phyloP scores from a whole-genome alignment of 306 rosid species.

The Vicia sativa region DNA sequence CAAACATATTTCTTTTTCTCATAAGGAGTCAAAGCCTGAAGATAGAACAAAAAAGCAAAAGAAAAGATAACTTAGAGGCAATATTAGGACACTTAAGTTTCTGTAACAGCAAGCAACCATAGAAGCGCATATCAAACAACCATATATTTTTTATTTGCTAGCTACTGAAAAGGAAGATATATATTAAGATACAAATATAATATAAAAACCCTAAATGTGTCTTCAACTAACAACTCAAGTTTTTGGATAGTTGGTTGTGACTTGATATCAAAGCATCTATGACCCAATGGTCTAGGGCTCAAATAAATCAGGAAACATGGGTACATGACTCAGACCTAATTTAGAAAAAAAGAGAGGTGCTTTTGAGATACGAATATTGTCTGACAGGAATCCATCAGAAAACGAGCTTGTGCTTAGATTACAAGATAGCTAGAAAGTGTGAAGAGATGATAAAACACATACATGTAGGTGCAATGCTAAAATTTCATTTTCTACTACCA shows the following conservation, averaged over 20 bases:
- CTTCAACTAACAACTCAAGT: not conserved
- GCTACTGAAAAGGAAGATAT: not conserved
- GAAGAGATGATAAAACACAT: no score
- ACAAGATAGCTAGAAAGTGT: no score
- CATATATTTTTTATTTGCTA: not conserved
- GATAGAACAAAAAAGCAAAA: conserved; percentile 37
- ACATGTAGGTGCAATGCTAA: no score
- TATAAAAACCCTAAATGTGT: not conserved
- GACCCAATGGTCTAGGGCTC: not conserved
- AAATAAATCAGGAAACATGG: not conserved
- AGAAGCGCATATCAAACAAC: not conserved
- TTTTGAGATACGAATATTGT: no score
- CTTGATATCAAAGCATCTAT: not conserved
- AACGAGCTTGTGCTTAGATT: no score
- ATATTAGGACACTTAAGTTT: conserved; percentile 22
- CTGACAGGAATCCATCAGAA: no score
- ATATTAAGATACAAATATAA: not conserved
- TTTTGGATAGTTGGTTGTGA: not conserved
- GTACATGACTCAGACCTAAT: no score
- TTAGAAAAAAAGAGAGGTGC: no score
- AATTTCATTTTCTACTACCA: no score
- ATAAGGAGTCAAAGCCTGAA: conserved; percentile 85
- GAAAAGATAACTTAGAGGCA: conserved; percentile 8
- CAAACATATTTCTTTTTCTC: conserved; percentile 99
- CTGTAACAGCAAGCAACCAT: conserved; percentile 27